Evolutionary conservation across 257 asterid genomes (phyloP).

Genomic region (Salvia splendens): DNA sequence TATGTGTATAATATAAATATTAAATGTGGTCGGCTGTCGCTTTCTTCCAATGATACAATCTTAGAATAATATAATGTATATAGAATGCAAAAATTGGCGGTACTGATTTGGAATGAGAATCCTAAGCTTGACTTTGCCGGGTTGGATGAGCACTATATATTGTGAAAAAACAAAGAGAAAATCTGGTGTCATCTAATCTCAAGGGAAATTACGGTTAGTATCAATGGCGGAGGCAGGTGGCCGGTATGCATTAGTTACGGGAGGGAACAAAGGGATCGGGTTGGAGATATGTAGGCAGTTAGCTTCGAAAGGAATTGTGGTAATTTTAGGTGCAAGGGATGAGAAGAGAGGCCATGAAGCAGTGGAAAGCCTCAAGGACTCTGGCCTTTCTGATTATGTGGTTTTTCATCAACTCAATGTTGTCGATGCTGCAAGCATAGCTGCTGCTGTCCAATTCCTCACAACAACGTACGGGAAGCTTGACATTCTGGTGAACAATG

Average conservation of each 20-base stretch:
- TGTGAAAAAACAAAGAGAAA: too few species aligned
- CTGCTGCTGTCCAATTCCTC: constrained; percentile 24
- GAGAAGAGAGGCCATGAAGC: constrained; percentile 50
- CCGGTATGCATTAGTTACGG: constrained; percentile 53
- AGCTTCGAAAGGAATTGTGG: constrained; percentile 45
- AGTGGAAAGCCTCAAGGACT: constrained; percentile 34
- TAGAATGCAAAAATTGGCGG: too few species aligned
- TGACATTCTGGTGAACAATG: constrained; percentile 62
- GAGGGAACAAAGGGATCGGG: constrained; percentile 61
- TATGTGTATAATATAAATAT: too few species aligned
- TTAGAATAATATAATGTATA: too few species aligned
- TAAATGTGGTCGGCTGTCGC: too few species aligned
- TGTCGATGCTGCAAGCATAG: constrained; percentile 31
- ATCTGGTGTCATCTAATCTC: too few species aligned
- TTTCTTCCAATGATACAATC: too few species aligned
- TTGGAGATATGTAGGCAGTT: constrained; percentile 46
- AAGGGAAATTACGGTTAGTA: too few species aligned
- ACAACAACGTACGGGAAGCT: constrained; percentile 37
- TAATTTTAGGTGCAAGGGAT: constrained; percentile 48
- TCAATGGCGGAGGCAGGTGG: background rate
- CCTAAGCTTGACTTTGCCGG: too few species aligned
- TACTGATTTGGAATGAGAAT: too few species aligned
- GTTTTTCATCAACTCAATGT: constrained; percentile 53
- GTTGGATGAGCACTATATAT: too few species aligned
- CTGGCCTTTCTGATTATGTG: constrained; percentile 18